Conservation (phyloP, 176 grass and related monocot species). For the Echinochloa phyllopogon region DNA sequence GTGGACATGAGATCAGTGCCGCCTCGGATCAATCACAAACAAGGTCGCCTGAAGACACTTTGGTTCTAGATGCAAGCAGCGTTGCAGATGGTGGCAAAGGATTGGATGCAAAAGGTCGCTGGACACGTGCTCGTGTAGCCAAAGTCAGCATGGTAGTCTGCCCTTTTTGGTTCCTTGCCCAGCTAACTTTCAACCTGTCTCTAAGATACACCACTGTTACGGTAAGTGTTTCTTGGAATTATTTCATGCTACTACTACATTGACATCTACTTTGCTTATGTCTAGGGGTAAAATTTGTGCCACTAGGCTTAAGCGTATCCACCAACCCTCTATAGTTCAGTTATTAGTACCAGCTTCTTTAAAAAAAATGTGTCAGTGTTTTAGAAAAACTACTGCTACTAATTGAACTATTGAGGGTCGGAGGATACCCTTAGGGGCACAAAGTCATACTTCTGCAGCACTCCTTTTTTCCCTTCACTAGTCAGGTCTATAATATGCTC, state of each 20-base stretch:
- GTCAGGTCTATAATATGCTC: conserved; percentile 11
- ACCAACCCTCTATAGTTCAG: no score
- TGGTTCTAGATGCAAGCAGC: background rate
- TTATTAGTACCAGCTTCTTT: no score
- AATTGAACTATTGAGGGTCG: background rate
- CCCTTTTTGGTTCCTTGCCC: conserved; percentile 96
- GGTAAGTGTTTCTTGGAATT: conserved; percentile 55
- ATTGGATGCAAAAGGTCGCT: conserved; percentile 88
- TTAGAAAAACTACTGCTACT: background rate
- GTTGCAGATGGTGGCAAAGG: conserved; percentile 44
- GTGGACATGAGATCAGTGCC: conserved; percentile 38
- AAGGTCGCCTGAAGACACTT: conserved; percentile 28
- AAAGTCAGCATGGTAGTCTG: conserved; percentile 86
- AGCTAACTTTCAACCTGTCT: conserved; percentile 96
- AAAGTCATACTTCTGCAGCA: background rate
- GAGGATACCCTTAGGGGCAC: background rate
- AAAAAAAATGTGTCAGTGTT: background rate
- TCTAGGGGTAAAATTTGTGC: background rate
- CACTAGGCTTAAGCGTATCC: background rate
- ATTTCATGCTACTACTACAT: conserved; percentile 5
- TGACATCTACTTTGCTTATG: background rate
- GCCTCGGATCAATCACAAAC: conserved; percentile 13
- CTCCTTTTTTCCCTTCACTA: conserved; percentile 5
- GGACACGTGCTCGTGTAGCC: conserved; percentile 82
- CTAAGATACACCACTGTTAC: conserved; percentile 98